Evolutionary conservation across 495 filamentous ascomycete species (phyloP).

Genomic region (Aspergillus steynii): DNA sequence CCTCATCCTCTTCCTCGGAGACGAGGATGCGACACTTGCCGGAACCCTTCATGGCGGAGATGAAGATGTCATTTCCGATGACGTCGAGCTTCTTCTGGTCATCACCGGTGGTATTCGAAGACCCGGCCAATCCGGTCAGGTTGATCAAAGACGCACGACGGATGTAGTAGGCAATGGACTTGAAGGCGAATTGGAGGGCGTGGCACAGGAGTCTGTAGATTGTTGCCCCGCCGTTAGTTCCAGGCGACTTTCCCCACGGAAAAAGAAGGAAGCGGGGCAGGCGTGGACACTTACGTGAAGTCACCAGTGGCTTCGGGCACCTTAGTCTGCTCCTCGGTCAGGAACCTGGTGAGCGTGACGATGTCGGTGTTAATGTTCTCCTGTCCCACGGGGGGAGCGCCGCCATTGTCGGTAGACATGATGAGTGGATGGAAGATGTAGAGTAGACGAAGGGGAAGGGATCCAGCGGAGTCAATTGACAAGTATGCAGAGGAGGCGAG

Average conservation of each 20-base stretch:
- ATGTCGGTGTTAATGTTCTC: conserved; percentile 94
- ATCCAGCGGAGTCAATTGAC: conserved; percentile 1
- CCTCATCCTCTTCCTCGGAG: conserved; percentile 94
- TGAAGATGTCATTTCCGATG: conserved; percentile 96
- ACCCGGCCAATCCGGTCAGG: conserved; percentile 90
- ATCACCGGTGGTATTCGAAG: conserved; percentile 92
- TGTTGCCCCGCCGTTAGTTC: background rate
- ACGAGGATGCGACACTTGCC: conserved; percentile 88
- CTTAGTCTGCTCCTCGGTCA: conserved; percentile 93
- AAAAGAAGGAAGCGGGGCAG: background rate
- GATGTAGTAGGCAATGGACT: conserved; percentile 99
- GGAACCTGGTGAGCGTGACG: conserved; percentile 88
- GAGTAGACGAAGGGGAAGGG: conserved; percentile 3
- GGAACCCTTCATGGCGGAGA: conserved; percentile 87
- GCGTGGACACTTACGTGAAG: conserved; percentile 72
- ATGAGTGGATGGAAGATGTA: conserved; percentile 16
- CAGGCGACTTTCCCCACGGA: background rate
- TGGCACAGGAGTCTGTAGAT: conserved; percentile 81
- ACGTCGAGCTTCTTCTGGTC: conserved; percentile 99
- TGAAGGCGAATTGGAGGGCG: conserved; percentile 98
- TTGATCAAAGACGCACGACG: conserved; percentile 96
- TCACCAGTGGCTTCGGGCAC: conserved; percentile 95
- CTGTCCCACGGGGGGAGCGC: conserved; percentile 46
- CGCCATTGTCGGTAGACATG: conserved; percentile 38
- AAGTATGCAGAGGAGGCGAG: conserved; percentile 8